Evolutionary conservation across 352 stramenopile genomes (phyloP).

Genomic region (Globisporangium cylindrosporum): DNA sequence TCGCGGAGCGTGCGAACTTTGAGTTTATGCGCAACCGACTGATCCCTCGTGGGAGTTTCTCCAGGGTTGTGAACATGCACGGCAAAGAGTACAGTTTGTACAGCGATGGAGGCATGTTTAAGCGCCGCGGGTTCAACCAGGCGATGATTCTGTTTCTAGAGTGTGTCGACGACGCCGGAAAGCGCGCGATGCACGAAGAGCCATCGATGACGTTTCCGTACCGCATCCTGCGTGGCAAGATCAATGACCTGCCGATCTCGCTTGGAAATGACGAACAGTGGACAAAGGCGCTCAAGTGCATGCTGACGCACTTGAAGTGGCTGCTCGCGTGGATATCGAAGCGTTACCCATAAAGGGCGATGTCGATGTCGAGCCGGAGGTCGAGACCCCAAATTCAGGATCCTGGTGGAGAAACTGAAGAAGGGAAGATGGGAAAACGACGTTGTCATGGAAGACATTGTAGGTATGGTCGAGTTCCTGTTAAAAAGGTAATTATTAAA

Average conservation of each 20-base stretch:
- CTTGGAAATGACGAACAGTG: slow-evolving; percentile 90
- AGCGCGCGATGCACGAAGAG: slow-evolving; percentile 87
- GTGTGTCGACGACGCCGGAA: slow-evolving; percentile 84
- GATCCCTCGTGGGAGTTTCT: slow-evolving; percentile 82
- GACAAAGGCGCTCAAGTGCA: slow-evolving; percentile 91
- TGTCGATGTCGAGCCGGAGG: neutral
- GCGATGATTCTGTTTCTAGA: slow-evolving; percentile 89
- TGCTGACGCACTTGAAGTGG: slow-evolving; percentile 92
- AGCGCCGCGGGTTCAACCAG: slow-evolving; percentile 88
- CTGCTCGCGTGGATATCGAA: slow-evolving; percentile 91
- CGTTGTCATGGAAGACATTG: neutral
- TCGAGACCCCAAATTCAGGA: neutral
- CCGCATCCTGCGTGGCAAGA: slow-evolving; percentile 88
- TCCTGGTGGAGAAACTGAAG: neutral
- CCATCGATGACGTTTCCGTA: slow-evolving; percentile 89
- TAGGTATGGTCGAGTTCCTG: neutral
- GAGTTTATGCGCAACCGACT: slow-evolving; percentile 83
- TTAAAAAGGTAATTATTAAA: slow-evolving; percentile 15
- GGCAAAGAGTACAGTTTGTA: slow-evolving; percentile 81
- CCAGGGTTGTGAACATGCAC: slow-evolving; percentile 82
- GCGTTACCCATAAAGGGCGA: slow-evolving; percentile 41
- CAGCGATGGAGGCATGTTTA: slow-evolving; percentile 85
- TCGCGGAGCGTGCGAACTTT: slow-evolving; percentile 77
- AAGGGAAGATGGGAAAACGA: neutral
- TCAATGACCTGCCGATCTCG: slow-evolving; percentile 86